Evolutionary conservation across 2,329 filamentous ascomycete species (phyloP).

Genomic region (Epichloe festucae): DNA sequence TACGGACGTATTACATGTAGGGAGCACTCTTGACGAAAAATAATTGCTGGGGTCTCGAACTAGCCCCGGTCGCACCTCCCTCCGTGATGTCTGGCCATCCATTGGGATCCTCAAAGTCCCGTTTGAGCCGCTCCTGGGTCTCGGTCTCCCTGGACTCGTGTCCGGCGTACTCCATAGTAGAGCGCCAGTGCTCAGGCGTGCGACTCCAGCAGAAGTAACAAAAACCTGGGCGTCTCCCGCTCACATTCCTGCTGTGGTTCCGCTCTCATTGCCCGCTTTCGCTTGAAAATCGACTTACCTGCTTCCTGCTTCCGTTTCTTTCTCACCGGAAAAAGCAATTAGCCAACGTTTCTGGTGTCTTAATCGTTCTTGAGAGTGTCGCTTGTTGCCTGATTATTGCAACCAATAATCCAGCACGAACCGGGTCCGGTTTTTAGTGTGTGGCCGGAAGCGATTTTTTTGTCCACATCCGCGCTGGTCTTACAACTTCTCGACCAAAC

Average conservation of each 20-base stretch:
- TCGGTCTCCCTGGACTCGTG: conserved; percentile 1
- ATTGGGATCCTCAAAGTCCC: too few species aligned
- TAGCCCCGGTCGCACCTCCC: background rate
- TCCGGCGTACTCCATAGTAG: background rate
- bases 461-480: background rate
- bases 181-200: too few species aligned
- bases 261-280: background rate
- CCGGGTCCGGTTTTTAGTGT: too few species aligned
- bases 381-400: background rate
- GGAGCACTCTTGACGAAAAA: too few species aligned
- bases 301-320: background rate
- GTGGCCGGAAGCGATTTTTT: too few species aligned
- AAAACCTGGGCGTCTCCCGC: background rate
- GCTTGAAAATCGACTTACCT: background rate
- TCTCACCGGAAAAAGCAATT: too few species aligned
- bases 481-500: background rate
- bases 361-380: background rate
- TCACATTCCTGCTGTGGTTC: background rate
- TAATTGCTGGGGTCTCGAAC: background rate
- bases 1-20: too few species aligned
- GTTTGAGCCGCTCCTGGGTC: background rate
- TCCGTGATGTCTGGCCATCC: background rate
- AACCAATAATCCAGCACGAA: background rate
- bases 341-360: too few species aligned
- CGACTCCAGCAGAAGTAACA: background rate